Evolutionary conservation across 108 stramenopile genomes (phyloP).

Genomic region (Nitzschia putrida): DNA sequence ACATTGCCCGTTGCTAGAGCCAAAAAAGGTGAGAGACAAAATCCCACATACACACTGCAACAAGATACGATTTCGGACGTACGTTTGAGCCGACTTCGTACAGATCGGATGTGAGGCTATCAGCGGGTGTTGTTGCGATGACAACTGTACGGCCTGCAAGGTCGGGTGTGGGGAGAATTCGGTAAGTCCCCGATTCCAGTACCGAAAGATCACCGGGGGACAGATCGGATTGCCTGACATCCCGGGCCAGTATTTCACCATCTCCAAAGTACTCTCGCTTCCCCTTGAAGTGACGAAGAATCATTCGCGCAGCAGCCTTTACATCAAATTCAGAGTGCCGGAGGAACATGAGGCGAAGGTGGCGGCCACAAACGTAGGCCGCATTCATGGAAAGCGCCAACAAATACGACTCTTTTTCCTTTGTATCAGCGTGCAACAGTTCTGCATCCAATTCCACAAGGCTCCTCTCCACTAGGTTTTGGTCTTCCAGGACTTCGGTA

Average conservation of each 20-base stretch:
- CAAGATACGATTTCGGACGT: neutral
- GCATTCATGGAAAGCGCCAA: constrained; percentile 1
- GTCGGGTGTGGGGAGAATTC: constrained; percentile 7
- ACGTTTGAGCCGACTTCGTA: neutral
- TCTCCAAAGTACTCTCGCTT: constrained; percentile 2
- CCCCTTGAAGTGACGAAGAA: neutral
- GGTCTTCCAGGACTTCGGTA: neutral
- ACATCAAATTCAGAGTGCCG: constrained; percentile 7
- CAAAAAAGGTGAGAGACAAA: neutral
- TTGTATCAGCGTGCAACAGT: neutral
- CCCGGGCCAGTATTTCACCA: constrained; percentile 3
- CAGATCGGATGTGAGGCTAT: no score
- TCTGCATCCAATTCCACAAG: constrained; percentile 6
- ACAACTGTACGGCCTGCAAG: constrained; percentile 21
- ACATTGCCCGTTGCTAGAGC: neutral
- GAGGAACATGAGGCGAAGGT: constrained; percentile 13
- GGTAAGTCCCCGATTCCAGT: neutral
- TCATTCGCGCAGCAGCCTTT: neutral
- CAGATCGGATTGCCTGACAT: constrained; percentile 5
- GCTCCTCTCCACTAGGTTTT: neutral
- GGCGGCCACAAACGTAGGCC: neutral
- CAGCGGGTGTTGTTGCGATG: neutral
- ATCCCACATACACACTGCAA: neutral
- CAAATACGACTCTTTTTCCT: constrained; percentile 11
- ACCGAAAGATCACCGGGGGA: neutral